Evolutionary conservation across 2,329 filamentous ascomycete species (phyloP), one percentile per base, ranked within the genome.

Genomic region (Dendryphion nanum): DNA sequence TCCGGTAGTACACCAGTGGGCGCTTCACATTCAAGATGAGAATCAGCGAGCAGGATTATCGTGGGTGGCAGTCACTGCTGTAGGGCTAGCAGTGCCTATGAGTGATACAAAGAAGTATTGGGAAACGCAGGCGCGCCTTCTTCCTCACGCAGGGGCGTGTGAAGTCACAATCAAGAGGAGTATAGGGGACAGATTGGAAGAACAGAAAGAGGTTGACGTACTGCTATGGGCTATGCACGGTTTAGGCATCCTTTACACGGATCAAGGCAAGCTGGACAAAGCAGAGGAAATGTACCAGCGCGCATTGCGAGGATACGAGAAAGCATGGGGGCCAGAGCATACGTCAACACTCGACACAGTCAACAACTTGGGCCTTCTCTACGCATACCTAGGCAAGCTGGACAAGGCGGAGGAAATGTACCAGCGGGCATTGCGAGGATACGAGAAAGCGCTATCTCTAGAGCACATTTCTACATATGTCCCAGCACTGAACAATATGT

Each of bases 171-270:
- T 8, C 8, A 26, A 8, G n/a, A 26, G 8, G 23, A 26, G 8
- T n/a, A 8, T 26, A n/a, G n/a, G n/a, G 23, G n/a, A 26, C 8
- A n/a, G 23, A n/a, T 8, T 26, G 8, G 8, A n/a, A n/a, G n/a
- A n/a, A n/a, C n/a, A n/a, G n/a, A n/a, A n/a, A n/a, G n/a, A n/a
- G n/a, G n/a, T n/a, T n/a, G n/a, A n/a, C n/a, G n/a, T n/a, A n/a
- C n/a, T n/a, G n/a, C n/a, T n/a, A n/a, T 42, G 33, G 19, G 40
- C 45, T 14, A 30, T 47, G 23, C 32, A 48, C 35, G 28, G 35
- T 14, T 31, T 54, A 17, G 48, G 45, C 41, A 29, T 10, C 18
- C 45, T 50, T 40, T 53, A 53, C 29, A 18, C 18, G 7, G 15
- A 49, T 29, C 47, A 51, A 42, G 48, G 39, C 32, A 47, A 47